These are phyloP conservation scores for Dactylonectria estremocensis DNA, from an alignment of 2,329 filamentous ascomycete genomes.

Conservation along the genomic window DNA sequence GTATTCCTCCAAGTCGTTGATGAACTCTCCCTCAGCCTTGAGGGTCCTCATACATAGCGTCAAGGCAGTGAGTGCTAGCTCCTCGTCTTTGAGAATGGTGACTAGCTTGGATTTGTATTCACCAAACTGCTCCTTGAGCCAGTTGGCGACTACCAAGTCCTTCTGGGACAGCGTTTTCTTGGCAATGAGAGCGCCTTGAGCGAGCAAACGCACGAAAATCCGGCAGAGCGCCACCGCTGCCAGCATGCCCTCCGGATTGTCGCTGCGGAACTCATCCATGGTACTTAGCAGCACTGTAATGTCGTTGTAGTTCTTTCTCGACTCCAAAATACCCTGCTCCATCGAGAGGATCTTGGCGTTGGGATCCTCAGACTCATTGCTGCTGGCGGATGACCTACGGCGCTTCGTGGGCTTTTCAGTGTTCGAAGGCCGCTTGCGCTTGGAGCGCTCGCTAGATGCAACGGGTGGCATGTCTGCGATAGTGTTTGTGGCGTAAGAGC, in stretches of 20 bases:
- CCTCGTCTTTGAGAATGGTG: slow-evolving; percentile 72
- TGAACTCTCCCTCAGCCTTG: slow-evolving; percentile 81
- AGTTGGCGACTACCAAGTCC: slow-evolving; percentile 80
- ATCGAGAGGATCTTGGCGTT: slow-evolving; percentile 80
- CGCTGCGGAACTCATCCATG: slow-evolving; percentile 63
- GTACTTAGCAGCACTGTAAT: slow-evolving; percentile 79
- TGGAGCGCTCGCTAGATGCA: slow-evolving; percentile 54
- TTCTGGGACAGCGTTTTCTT: slow-evolving; percentile 78
- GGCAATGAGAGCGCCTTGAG: slow-evolving; percentile 78
- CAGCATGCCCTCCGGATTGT: slow-evolving; percentile 70
- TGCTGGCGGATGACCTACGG: slow-evolving; percentile 63
- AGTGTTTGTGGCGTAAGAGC: background rate
- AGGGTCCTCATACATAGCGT: slow-evolving; percentile 87
- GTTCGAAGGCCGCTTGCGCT: slow-evolving; percentile 67
- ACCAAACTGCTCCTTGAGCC: slow-evolving; percentile 82
- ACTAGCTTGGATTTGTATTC: slow-evolving; percentile 79
- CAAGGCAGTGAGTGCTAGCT: slow-evolving; percentile 79
- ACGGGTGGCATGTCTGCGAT: slow-evolving; percentile 47
- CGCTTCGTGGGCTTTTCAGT: slow-evolving; percentile 66
- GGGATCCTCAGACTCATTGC: slow-evolving; percentile 66
- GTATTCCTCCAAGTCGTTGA: slow-evolving; percentile 74
- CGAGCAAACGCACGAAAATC: slow-evolving; percentile 86
- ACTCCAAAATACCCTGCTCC: slow-evolving; percentile 87
- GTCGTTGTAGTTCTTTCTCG: slow-evolving; percentile 93
- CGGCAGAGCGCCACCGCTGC: slow-evolving; percentile 88